These are phyloP conservation scores for Suhomyces xylopsoci DNA, from an alignment of 805 yeast genomes.

Conservation along the genomic window DNA sequence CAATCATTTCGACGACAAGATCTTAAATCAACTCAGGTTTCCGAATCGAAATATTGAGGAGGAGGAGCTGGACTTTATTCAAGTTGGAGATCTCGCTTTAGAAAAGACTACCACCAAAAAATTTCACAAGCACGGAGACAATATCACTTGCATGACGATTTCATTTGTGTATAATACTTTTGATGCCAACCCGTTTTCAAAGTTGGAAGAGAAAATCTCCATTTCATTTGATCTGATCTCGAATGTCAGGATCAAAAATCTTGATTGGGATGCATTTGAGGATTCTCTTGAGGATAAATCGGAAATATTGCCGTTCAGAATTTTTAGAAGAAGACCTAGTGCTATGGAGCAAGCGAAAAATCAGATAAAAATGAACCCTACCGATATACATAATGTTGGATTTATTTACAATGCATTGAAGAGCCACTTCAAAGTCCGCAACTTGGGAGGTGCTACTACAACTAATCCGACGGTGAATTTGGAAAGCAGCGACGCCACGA, in stretches of 20 bases:
- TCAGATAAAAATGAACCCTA: constrained; percentile 12
- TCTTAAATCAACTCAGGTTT: constrained; percentile 13
- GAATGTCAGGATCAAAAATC: constrained; percentile 18
- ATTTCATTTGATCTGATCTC: constrained; percentile 29
- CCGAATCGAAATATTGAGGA: constrained; percentile 16
- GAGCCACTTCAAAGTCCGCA: constrained; percentile 30
- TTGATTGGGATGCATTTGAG: constrained; percentile 23
- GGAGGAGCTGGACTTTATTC: constrained; percentile 6
- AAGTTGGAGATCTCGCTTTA: constrained; percentile 13
- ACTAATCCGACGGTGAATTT: constrained; percentile 7
- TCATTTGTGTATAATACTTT: constrained; percentile 33
- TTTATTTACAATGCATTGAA: constrained; percentile 30
- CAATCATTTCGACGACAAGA: constrained; percentile 15
- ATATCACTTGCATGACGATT: constrained; percentile 32
- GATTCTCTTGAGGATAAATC: constrained; percentile 26
- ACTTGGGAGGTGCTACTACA: constrained; percentile 26
- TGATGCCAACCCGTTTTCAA: constrained; percentile 31
- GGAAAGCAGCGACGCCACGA: constrained; percentile 12
- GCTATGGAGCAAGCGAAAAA: neutral
- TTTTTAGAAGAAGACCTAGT: constrained; percentile 12
- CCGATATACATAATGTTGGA: constrained; percentile 31
- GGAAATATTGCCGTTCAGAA: constrained; percentile 18
- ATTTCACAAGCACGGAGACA: neutral
- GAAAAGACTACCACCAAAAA: neutral
- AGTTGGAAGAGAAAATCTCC: constrained; percentile 18